These are phyloP conservation scores for Candida gigantensis DNA, from an alignment of 1,139 yeast species.

Conservation along the genomic window DNA sequence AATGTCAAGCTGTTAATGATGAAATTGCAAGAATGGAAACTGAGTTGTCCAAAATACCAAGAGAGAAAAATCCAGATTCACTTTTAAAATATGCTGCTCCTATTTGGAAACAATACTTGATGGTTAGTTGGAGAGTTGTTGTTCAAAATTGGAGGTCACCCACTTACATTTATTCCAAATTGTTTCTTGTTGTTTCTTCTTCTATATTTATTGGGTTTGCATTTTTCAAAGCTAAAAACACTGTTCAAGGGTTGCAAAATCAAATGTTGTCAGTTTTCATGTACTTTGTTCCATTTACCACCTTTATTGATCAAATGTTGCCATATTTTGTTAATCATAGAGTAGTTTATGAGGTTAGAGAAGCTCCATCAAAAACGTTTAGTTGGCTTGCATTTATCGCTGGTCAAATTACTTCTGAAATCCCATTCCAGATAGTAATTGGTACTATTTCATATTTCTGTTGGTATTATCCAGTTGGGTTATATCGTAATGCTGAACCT, in stretches of 20 bases:
- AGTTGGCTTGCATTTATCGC: conserved; percentile 40
- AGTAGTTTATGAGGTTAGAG: conserved; percentile 38
- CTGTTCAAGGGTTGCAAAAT: conserved; percentile 45
- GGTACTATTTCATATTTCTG: conserved; percentile 71
- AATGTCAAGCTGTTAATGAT: conserved; percentile 26
- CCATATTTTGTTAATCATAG: conserved; percentile 35
- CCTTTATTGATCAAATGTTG: conserved; percentile 56
- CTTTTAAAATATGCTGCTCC: conserved; percentile 29
- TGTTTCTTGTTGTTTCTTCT: conserved; percentile 35
- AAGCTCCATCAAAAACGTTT: conserved; percentile 33
- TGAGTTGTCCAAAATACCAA: conserved; percentile 30
- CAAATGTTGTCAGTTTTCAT: conserved; percentile 59
- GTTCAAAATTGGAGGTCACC: conserved; percentile 49
- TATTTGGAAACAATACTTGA: conserved; percentile 24
- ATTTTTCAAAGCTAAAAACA: conserved; percentile 33
- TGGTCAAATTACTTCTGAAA: conserved; percentile 69
- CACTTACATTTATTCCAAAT: conserved; percentile 40
- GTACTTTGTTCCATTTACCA: conserved; percentile 46
- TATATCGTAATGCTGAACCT: conserved; percentile 54
- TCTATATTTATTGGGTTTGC: conserved; percentile 52
- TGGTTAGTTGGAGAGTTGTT: conserved; percentile 28
- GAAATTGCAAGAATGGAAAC: conserved; percentile 27
- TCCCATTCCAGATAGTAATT: conserved; percentile 69
- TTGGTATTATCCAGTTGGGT: conserved; percentile 83
- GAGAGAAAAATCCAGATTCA: conserved; percentile 23